These are phyloP conservation scores for Chaetoceros muelleri DNA, from an alignment of 108 stramenopile species.

Conservation along the genomic window DNA sequence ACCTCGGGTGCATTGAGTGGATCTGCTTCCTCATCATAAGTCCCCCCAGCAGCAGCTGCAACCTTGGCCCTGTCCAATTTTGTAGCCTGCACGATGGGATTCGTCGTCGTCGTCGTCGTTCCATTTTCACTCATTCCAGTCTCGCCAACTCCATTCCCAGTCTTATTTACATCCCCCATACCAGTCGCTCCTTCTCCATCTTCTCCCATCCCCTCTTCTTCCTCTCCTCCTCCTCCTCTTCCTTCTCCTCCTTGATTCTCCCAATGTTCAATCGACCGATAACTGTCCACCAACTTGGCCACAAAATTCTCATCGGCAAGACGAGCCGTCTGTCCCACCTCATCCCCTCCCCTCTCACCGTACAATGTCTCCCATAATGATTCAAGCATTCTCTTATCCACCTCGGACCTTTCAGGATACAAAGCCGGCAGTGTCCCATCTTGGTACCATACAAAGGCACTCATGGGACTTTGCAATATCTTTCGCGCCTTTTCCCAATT, in stretches of 20 bases:
- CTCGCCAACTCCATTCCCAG: too few species aligned
- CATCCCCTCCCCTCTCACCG: not conserved
- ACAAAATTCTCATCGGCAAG: not conserved
- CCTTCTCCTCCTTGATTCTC: conserved; percentile 4
- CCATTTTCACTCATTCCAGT: too few species aligned
- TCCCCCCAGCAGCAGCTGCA: conserved; percentile 39
- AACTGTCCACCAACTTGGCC: not conserved
- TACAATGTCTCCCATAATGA: not conserved
- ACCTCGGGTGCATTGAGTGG: conserved; percentile 73
- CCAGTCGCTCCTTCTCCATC: not conserved
- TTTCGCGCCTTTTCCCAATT: not conserved
- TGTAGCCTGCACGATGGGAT: too few species aligned
- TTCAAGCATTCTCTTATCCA: conserved; percentile 15
- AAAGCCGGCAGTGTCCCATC: not conserved
- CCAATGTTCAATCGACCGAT: not conserved
- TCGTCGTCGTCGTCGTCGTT: too few species aligned
- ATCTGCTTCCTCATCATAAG: conserved; percentile 71
- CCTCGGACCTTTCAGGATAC: not conserved
- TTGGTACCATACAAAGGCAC: not conserved
- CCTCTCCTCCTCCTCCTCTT: not conserved
- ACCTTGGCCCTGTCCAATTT: conserved; percentile 20
- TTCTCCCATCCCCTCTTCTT: too few species aligned
- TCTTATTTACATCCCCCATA: not conserved
- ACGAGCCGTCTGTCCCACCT: not conserved
- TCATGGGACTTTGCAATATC: not conserved